phyloP scores from a whole-genome alignment of 129 eudicot genomes.

The Centrapalus pauciflorus region DNA sequence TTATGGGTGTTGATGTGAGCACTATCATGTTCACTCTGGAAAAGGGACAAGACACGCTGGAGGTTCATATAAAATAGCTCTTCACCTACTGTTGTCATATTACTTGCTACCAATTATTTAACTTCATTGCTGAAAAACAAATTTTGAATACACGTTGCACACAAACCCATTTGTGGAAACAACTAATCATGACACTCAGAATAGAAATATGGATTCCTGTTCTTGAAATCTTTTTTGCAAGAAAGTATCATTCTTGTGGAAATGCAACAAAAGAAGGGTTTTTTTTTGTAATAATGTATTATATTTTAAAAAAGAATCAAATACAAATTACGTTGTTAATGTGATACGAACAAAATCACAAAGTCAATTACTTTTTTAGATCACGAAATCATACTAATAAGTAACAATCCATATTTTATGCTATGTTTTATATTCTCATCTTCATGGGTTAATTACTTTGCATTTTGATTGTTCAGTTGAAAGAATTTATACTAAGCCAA shows the following conservation, averaged over 20 bases:
- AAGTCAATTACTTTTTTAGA: neutral
- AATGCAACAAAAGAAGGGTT: slow-evolving; percentile 1
- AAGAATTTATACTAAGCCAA: slow-evolving; percentile 72
- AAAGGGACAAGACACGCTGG: slow-evolving; percentile 77
- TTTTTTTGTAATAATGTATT: neutral
- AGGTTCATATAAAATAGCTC: slow-evolving; percentile 47
- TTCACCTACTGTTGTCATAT: neutral
- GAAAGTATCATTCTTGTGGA: no score
- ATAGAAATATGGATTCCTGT: neutral
- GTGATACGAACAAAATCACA: neutral
- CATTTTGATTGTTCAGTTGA: slow-evolving; percentile 40
- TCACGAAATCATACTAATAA: neutral
- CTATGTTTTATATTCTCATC: neutral
- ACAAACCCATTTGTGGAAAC: neutral
- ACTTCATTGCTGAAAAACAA: neutral
- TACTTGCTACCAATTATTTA: neutral
- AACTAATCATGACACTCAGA: neutral
- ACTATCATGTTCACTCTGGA: slow-evolving; percentile 89
- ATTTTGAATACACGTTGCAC: neutral
- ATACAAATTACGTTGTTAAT: neutral
- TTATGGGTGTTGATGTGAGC: slow-evolving; percentile 74
- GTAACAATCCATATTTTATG: neutral
- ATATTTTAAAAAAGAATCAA: neutral
- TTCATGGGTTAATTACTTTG: slow-evolving; percentile 5
- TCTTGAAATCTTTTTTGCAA: no score